Evolutionary conservation across 305 asterid genomes (phyloP).

Genomic region (Caryopteris hybrid): DNA sequence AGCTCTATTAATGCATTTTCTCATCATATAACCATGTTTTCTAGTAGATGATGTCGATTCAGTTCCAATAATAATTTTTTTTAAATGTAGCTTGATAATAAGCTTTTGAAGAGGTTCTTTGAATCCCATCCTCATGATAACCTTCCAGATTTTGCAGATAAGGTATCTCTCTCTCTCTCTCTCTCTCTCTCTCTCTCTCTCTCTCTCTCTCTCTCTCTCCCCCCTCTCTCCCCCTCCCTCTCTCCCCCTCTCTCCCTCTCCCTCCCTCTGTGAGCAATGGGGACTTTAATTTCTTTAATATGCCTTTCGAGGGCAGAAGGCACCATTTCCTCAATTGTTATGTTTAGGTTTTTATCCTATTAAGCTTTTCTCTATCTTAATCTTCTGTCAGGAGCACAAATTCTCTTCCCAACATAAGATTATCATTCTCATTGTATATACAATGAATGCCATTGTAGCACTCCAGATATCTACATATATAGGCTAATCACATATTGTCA

Average conservation of each 20-base stretch:
- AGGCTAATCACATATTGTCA: background rate
- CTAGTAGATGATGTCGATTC: background rate
- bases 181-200: too few relatives aligned
- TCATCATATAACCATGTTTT: background rate
- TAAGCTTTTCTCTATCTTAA: background rate
- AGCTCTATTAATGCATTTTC: conserved; percentile 8
- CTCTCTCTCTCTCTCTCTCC: too few relatives aligned
- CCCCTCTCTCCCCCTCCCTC: too few relatives aligned
- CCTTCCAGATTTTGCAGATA: conserved; percentile 90
- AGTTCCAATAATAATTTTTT: conserved; percentile 18
- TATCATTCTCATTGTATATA: background rate
- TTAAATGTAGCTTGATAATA: conserved; percentile 77
- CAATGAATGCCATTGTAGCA: background rate
- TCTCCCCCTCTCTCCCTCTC: conserved; percentile 2
- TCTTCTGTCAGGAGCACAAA: background rate
- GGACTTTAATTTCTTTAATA: background rate
- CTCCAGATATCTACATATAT: background rate
- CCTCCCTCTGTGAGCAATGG: background rate
- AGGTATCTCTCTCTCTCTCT: conserved; percentile 42
- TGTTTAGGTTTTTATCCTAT: background rate
- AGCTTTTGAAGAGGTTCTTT: conserved; percentile 72
- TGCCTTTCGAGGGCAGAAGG: background rate
- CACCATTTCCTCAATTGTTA: background rate
- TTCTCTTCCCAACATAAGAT: background rate
- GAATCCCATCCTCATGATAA: conserved; percentile 66